Percentiles rank a stretch among this genome's conserved stretches.
phyloP scores from a whole-genome alignment of 2,329 filamentous ascomycete genomes.

The Ophiocordyceps sinensis region DNA sequence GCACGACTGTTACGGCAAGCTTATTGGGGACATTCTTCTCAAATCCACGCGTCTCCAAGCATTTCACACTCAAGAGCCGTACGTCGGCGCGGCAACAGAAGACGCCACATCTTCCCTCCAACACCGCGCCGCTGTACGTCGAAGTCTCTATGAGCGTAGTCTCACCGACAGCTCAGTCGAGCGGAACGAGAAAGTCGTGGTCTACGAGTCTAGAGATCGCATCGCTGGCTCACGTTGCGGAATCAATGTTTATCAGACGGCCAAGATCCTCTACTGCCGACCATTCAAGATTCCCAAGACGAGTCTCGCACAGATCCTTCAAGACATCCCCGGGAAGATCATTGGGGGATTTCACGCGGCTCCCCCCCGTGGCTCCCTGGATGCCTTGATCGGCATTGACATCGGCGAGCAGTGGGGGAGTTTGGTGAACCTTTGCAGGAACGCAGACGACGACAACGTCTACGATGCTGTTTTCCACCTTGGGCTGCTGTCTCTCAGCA shows the following conservation, averaged over 20 bases:
- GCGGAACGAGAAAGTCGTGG: not conserved
- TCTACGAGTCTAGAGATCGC: not conserved
- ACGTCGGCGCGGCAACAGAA: not conserved
- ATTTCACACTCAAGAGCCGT: not conserved
- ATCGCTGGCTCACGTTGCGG: not conserved
- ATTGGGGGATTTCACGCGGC: not conserved
- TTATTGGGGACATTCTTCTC: not conserved
- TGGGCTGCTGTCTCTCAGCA: constrained; percentile 3
- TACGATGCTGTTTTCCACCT: constrained; percentile 2
- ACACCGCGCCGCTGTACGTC: not conserved
- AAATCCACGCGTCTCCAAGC: not conserved
- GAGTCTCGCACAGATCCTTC: not conserved
- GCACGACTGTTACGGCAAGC: not conserved
- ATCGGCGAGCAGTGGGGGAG: constrained; percentile 1
- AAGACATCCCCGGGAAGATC: not conserved
- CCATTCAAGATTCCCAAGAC: not conserved
- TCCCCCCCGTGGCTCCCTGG: not conserved
- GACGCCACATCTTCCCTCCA: not conserved
- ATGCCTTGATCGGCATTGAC: constrained; percentile 1
- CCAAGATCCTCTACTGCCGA: not conserved
- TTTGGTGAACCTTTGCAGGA: constrained; percentile 1
- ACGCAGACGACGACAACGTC: not conserved
- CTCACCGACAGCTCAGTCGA: not conserved
- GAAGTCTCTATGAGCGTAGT: not conserved
- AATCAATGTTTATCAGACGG: not conserved